Evolutionary conservation across 2,329 filamentous ascomycete genomes (phyloP).

Genomic region (Paramyrothecium sp.): DNA sequence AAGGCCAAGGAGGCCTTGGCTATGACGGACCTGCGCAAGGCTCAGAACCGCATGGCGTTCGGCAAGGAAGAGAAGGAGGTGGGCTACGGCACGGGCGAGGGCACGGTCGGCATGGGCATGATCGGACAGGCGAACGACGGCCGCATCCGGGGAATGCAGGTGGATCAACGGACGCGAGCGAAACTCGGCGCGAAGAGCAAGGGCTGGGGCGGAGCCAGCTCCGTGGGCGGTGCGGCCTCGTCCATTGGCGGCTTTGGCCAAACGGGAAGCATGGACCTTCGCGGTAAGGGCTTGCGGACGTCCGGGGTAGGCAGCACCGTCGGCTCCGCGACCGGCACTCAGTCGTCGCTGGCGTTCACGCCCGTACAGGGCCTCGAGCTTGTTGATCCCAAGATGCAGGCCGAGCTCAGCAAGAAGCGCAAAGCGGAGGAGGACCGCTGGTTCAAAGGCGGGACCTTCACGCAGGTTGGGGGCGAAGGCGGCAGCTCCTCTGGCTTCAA

Average conservation of each 20-base stretch:
- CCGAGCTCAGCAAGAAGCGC: slow-evolving; percentile 83
- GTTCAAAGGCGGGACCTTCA: slow-evolving; percentile 98
- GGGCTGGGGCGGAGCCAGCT: slow-evolving; percentile 80
- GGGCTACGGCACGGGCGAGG: slow-evolving; percentile 83
- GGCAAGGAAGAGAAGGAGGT: slow-evolving; percentile 94
- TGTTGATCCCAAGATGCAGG: slow-evolving; percentile 87
- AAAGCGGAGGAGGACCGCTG: slow-evolving; percentile 94
- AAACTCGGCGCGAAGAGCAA: slow-evolving; percentile 95
- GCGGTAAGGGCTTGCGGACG: slow-evolving; percentile 75
- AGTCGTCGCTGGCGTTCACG: slow-evolving; percentile 87
- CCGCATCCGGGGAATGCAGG: slow-evolving; percentile 81
- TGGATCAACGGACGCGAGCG: slow-evolving; percentile 89
- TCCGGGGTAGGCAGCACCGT: slow-evolving; percentile 77
- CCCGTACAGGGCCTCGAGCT: slow-evolving; percentile 93
- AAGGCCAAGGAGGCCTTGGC: slow-evolving; percentile 96
- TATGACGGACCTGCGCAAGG: slow-evolving; percentile 95
- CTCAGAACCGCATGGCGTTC: slow-evolving; percentile 94
- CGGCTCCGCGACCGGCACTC: slow-evolving; percentile 64
- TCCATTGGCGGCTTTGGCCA: slow-evolving; percentile 78
- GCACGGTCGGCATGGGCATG: slow-evolving; percentile 89
- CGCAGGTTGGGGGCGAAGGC: slow-evolving; percentile 65
- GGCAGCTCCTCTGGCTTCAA: slow-evolving; percentile 70
- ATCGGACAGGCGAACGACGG: slow-evolving; percentile 86
- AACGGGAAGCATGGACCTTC: slow-evolving; percentile 65
- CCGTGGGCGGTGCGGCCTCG: slow-evolving; percentile 68